Conservation (phyloP, 768 basidiomycete species). For the Xerocomus potaroensis region DNA sequence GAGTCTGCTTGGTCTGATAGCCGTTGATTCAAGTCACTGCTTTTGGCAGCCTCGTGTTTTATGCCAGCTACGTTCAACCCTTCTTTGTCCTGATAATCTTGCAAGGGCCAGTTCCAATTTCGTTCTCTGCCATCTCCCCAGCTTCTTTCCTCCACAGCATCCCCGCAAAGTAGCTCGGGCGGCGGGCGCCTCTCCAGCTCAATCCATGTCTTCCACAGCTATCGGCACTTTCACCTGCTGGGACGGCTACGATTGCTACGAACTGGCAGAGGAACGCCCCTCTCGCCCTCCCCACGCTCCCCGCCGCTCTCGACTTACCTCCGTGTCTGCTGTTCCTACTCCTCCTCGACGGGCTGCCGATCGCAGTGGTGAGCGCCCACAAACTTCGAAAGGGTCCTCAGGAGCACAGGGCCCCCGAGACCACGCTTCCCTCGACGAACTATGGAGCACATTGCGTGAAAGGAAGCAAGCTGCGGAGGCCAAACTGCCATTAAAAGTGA, state of each 20-base stretch:
- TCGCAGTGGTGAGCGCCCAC: conserved; percentile 20
- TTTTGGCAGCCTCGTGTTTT: conserved; percentile 35
- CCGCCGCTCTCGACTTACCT: conserved; percentile 21
- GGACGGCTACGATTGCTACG: conserved; percentile 29
- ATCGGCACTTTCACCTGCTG: conserved; percentile 33
- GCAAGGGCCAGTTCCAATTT: conserved; percentile 27
- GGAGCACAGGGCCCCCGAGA: conserved; percentile 14
- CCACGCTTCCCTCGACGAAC: conserved; percentile 42
- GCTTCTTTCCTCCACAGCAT: conserved; percentile 18
- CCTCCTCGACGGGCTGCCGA: conserved; percentile 14
- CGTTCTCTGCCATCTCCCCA: conserved; percentile 12
- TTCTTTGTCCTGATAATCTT: conserved; percentile 31
- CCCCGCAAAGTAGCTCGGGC: conserved; percentile 20
- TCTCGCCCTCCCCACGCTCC: conserved; percentile 16
- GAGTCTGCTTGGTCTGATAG: conserved; percentile 16
- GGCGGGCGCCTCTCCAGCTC: conserved; percentile 12
- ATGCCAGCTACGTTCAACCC: conserved; percentile 23
- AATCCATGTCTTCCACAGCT: conserved; percentile 30
- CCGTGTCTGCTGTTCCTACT: conserved; percentile 13
- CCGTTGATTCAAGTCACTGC: conserved; percentile 19
- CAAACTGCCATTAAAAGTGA: conserved; percentile 64
- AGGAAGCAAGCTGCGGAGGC: conserved; percentile 65
- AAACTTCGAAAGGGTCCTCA: conserved; percentile 11
- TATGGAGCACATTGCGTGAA: conserved; percentile 66
- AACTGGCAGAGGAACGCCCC: conserved; percentile 19